Conservation (phyloP, 805 yeast species). For the Danielozyma ontarioensis region DNA sequence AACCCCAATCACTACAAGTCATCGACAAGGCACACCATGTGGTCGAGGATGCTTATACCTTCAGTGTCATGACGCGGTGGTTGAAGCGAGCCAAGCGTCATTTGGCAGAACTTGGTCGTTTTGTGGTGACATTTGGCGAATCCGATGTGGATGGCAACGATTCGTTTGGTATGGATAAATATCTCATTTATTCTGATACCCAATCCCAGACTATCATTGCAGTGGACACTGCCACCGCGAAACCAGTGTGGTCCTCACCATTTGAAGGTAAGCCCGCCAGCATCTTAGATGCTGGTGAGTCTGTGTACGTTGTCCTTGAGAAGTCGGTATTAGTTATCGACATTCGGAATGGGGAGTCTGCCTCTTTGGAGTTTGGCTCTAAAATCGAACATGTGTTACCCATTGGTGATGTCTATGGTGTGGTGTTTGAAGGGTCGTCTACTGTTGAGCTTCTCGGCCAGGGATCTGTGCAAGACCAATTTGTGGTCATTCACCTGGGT, state of each 20-base stretch:
- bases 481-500: constrained; percentile 8
- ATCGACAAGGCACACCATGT: constrained; percentile 27
- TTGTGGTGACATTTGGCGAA: constrained; percentile 8
- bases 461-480: constrained; percentile 5
- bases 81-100: constrained; percentile 26
- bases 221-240: constrained; percentile 3
- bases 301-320: constrained; percentile 11
- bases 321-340: constrained; percentile 5
- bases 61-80: constrained; percentile 21
- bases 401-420: constrained; percentile 1
- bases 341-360: constrained; percentile 12
- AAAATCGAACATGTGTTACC: no score
- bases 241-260: not conserved
- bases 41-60: constrained; percentile 21
- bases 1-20: constrained; percentile 22
- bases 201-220: constrained; percentile 4
- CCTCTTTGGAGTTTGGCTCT: constrained; percentile 5
- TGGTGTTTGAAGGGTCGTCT: no score
- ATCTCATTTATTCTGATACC: constrained; percentile 23
- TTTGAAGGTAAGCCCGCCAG: no score
- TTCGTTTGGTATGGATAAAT: constrained; percentile 28
- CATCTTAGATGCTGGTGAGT: constrained; percentile 9
- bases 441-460: constrained; percentile 1
- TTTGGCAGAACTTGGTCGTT: constrained; percentile 28
- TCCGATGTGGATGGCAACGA: constrained; percentile 4